A percentile compares a stretch with the other conserved stretches of the same genome.
These are phyloP conservation scores for Epichloe amarillans DNA, from an alignment of 2,329 filamentous ascomycete genomes.

Conservation along the genomic window DNA sequence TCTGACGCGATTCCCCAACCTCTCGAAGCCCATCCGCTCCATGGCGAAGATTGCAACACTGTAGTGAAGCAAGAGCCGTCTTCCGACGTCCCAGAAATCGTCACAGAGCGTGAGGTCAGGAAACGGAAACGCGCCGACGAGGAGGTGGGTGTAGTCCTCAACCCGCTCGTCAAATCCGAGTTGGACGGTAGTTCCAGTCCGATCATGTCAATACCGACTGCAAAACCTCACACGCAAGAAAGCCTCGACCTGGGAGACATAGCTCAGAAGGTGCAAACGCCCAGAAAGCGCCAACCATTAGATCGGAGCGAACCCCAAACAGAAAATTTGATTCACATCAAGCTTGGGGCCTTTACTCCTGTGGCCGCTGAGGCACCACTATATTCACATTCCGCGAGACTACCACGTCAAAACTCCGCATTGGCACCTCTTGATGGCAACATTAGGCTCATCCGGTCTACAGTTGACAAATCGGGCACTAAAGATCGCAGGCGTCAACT, in stretches of 20 bases:
- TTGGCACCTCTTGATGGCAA: constrained; percentile 27
- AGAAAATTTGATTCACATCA: background rate
- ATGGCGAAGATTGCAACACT: constrained; percentile 4
- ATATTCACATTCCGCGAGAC: background rate
- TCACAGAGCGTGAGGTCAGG: constrained; percentile 35
- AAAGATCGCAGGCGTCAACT: constrained; percentile 1
- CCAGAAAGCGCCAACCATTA: constrained; percentile 20
- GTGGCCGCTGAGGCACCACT: background rate
- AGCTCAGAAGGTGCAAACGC: constrained; percentile 20
- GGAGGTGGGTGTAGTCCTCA: constrained; percentile 11
- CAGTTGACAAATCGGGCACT: constrained; percentile 10
- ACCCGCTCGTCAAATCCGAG: constrained; percentile 31
- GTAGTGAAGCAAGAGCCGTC: constrained; percentile 38
- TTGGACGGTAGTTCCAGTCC: constrained; percentile 16
- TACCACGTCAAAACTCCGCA: constrained; percentile 14
- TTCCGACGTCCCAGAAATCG: constrained; percentile 37
- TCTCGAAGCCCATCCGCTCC: constrained; percentile 11
- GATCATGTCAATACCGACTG: constrained; percentile 9
- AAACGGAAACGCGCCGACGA: constrained; percentile 29
- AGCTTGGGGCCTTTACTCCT: constrained; percentile 1
- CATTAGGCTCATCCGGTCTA: constrained; percentile 12
- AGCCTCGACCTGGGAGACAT: constrained; percentile 43
- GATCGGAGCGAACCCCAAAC: constrained; percentile 9
- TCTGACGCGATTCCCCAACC: constrained; percentile 13
- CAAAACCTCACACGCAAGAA: constrained; percentile 29